A percentile compares a stretch with the other conserved stretches of the same genome.
phyloP scores from a whole-genome alignment of 768 basidiomycete species.

The Tubosaeta sp. region DNA sequence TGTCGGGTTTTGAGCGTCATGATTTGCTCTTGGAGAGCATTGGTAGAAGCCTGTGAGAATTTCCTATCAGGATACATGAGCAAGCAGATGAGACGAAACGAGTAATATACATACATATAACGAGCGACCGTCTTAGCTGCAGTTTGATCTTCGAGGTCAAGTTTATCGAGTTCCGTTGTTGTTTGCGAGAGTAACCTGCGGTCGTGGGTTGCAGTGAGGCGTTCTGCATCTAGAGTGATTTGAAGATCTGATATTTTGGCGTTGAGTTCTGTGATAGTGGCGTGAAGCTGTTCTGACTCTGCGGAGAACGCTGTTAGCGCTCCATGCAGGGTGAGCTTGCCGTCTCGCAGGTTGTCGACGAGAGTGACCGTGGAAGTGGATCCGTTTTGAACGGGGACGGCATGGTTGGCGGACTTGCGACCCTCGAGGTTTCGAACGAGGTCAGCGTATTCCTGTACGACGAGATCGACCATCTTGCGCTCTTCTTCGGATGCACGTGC shows the following conservation, averaged over 20 bases:
- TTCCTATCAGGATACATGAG: conserved; percentile 45
- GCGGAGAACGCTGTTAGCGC: conserved; percentile 47
- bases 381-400: conserved; percentile 4
- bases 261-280: conserved; percentile 39
- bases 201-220: conserved; percentile 38
- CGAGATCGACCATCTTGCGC: conserved; percentile 55
- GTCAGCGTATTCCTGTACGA: conserved; percentile 70
- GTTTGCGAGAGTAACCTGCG: conserved; percentile 43
- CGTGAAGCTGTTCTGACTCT: conserved; percentile 44
- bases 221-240: conserved; percentile 44
- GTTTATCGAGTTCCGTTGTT: conserved; percentile 49
- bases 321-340: conserved; percentile 44
- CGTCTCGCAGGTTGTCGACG: conserved; percentile 41
- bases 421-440: conserved; percentile 65
- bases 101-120: conserved; percentile 61
- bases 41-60: conserved; percentile 74
- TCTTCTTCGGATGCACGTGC: conserved; percentile 53
- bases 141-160: conserved; percentile 61
- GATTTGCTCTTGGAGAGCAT: conserved; percentile 60
- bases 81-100: background rate
- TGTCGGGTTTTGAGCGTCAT: conserved; percentile 57
- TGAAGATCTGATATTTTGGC: conserved; percentile 41
- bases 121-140: conserved; percentile 81
- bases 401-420: conserved; percentile 26
- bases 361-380: conserved; percentile 23